Evolutionary conservation across 1,139 yeast genomes (phyloP).

Genomic region (Geotrichum aggregatum): DNA sequence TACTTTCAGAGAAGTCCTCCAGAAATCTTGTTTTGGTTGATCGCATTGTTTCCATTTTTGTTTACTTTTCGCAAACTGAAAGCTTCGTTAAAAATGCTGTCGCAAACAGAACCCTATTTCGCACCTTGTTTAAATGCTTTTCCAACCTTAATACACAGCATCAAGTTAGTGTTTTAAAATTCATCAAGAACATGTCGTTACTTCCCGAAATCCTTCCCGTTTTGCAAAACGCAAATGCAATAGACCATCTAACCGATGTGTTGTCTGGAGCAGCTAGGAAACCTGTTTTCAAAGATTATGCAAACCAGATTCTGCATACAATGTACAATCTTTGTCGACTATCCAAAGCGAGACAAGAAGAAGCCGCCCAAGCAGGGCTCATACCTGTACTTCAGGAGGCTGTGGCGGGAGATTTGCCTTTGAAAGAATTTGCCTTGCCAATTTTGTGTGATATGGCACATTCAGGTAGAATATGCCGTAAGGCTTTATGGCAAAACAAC

Average conservation of each 20-base stretch:
- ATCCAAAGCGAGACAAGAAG: conserved; percentile 50
- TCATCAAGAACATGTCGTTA: conserved; percentile 35
- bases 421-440: conserved; percentile 60
- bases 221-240: conserved; percentile 35
- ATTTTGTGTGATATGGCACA: conserved; percentile 60
- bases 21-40: conserved; percentile 17
- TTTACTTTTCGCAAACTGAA: conserved; percentile 38
- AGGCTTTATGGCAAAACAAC: conserved; percentile 41
- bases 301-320: conserved; percentile 36
- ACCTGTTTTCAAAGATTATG: conserved; percentile 25
- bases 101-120: conserved; percentile 27
- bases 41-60: conserved; percentile 32
- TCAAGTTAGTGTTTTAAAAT: conserved; percentile 31
- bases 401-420: conserved; percentile 47
- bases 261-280: conserved; percentile 25
- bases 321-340: conserved; percentile 54
- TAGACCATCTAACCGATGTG: conserved; percentile 33
- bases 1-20: conserved; percentile 8
- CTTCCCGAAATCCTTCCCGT: conserved; percentile 29
- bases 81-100: conserved; percentile 33
- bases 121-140: conserved; percentile 27
- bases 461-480: conserved; percentile 45
- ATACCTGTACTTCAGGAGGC: conserved; percentile 50
- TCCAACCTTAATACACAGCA: conserved; percentile 23
- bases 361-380: conserved; percentile 52